These are phyloP conservation scores for Cyberlindnera japonica DNA, from an alignment of 805 yeast species.

Conservation along the genomic window DNA sequence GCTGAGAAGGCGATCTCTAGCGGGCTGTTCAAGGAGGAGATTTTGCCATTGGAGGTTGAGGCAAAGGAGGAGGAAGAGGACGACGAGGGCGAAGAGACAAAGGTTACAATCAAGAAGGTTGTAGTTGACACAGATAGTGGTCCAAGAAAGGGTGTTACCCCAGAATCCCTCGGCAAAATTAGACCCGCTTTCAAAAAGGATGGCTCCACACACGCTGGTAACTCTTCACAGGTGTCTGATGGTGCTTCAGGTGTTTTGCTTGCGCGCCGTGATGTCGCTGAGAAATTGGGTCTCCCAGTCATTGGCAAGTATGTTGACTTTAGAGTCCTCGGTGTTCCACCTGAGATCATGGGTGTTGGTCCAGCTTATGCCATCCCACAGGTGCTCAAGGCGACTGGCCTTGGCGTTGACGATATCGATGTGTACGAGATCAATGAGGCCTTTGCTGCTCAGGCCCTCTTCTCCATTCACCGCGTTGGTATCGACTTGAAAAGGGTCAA, in stretches of 20 bases:
- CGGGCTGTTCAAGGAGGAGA: conserved; percentile 86
- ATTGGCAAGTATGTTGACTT: conserved; percentile 78
- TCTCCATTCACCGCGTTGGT: conserved; percentile 60
- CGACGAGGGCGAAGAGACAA: conserved; percentile 43
- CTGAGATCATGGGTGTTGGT: conserved; percentile 97
- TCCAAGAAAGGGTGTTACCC: conserved; percentile 82
- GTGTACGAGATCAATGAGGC: conserved; percentile 94
- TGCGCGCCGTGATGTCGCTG: conserved; percentile 83
- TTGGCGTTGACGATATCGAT: conserved; percentile 61
- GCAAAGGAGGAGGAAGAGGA: conserved; percentile 55
- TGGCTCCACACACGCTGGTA: conserved; percentile 93
- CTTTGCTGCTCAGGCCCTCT: conserved; percentile 91
- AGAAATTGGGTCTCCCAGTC: conserved; percentile 64
- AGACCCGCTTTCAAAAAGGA: conserved; percentile 80
- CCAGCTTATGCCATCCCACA: conserved; percentile 95
- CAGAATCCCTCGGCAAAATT: conserved; percentile 66
- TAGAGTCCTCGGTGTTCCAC: conserved; percentile 88
- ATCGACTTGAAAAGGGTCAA: conserved; percentile 72
- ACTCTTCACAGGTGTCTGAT: conserved; percentile 93
- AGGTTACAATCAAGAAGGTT: conserved; percentile 25
- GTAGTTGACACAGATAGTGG: conserved; percentile 77
- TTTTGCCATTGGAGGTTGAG: conserved; percentile 71
- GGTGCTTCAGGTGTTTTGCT: conserved; percentile 91
- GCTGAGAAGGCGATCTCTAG: conserved; percentile 69
- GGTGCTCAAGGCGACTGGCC: conserved; percentile 58